Evolutionary conservation across 306 rosid genomes (phyloP).

Genomic region (Castanospermum australe): DNA sequence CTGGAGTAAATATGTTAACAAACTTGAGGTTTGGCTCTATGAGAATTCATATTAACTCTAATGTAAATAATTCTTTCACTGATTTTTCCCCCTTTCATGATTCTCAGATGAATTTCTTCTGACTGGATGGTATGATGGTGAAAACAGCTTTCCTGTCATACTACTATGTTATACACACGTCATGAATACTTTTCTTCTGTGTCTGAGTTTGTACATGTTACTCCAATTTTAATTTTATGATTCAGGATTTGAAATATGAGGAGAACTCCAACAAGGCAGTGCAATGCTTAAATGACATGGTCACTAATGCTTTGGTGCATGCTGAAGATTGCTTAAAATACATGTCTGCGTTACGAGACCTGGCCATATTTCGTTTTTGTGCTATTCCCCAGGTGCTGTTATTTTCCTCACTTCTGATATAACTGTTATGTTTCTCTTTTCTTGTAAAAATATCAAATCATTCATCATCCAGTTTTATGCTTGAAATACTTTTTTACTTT

Average conservation of each 20-base stretch:
- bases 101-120: conserved; percentile 4
- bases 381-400: conserved; percentile 92
- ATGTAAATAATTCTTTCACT: background rate
- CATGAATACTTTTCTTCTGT: background rate
- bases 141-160: conserved; percentile 14
- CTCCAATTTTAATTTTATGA: conserved; percentile 12
- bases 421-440: conserved; percentile 16
- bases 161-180: background rate
- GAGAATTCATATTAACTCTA: conserved; percentile 15
- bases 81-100: background rate
- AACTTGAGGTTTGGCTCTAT: conserved; percentile 77
- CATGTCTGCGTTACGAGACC: conserved; percentile 68
- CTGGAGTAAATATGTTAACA: conserved; percentile 91
- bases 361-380: conserved; percentile 79
- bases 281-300: conserved; percentile 94
- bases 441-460: conserved; percentile 19
- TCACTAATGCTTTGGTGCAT: conserved; percentile 81
- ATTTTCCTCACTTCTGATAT: conserved; percentile 15
- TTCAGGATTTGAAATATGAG: conserved; percentile 84
- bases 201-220: background rate
- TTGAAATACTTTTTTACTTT: conserved; percentile 1
- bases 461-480: conserved; percentile 18
- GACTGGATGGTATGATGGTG: conserved; percentile 15
- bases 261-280: conserved; percentile 82
- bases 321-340: conserved; percentile 76